These are phyloP conservation scores for Fusarium dlaminii DNA, from an alignment of 2,329 filamentous ascomycete genomes.

Conservation along the genomic window DNA sequence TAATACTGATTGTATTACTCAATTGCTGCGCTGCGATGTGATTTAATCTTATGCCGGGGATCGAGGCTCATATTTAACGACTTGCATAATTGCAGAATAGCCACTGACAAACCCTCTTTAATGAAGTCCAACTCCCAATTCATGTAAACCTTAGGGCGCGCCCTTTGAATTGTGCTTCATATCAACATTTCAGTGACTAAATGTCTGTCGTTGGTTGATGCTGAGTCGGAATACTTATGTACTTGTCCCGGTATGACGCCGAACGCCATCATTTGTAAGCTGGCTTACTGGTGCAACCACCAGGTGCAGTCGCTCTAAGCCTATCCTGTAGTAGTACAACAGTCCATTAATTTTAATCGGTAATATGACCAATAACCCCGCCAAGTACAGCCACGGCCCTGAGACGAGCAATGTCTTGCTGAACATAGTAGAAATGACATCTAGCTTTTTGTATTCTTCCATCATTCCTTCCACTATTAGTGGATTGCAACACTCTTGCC, in stretches of 20 bases:
- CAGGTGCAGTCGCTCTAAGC: too few species aligned
- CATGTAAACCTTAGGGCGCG: neutral
- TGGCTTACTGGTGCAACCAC: neutral
- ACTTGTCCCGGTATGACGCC: neutral
- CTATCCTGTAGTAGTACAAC: neutral
- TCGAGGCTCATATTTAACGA: neutral
- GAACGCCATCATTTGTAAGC: neutral
- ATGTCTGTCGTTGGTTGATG: neutral
- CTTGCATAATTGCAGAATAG: neutral
- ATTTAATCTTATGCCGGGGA: neutral
- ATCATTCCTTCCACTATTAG: too few species aligned
- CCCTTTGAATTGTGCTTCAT: neutral
- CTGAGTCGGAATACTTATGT: neutral
- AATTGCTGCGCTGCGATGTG: too few species aligned
- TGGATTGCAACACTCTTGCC: too few species aligned
- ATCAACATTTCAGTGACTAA: neutral
- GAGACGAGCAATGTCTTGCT: neutral
- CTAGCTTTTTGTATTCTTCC: too few species aligned
- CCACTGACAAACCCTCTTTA: too few species aligned
- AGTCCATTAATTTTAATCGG: neutral
- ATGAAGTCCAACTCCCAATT: too few species aligned
- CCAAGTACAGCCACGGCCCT: neutral
- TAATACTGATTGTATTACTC: neutral
- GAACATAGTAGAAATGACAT: neutral
- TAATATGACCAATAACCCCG: neutral